phyloP scores from a whole-genome alignment of 805 yeast species.

The Cyberlindnera mrakii region DNA sequence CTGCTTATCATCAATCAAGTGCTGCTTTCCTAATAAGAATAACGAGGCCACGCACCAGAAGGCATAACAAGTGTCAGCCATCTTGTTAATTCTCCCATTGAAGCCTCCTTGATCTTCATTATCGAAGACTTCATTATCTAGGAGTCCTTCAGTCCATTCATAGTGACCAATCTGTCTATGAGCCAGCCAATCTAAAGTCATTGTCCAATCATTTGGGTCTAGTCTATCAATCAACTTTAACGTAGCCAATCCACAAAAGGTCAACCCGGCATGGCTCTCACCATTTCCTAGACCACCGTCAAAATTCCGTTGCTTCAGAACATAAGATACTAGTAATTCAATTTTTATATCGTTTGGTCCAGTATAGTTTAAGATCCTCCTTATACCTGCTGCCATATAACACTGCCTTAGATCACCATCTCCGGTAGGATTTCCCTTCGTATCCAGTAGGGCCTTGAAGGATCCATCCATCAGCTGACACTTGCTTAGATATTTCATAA shows the following conservation, averaged over 20 bases:
- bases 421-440: conserved; percentile 35
- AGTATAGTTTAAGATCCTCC: conserved; percentile 37
- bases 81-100: conserved; percentile 82
- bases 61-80: conserved; percentile 80
- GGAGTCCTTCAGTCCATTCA: conserved; percentile 19
- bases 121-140: conserved; percentile 33
- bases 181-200: conserved; percentile 52
- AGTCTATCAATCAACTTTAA: conserved; percentile 36
- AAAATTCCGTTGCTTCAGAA: conserved; percentile 31
- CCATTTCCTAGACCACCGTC: conserved; percentile 70
- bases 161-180: conserved; percentile 53
- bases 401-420: conserved; percentile 70
- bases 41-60: conserved; percentile 76
- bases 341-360: conserved; percentile 31
- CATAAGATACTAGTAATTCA: conserved; percentile 31
- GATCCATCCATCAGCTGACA: conserved; percentile 62
- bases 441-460: conserved; percentile 42
- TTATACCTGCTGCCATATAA: conserved; percentile 64
- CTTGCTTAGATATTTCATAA: conserved; percentile 47
- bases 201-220: conserved; percentile 23
- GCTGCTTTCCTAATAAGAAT: conserved; percentile 30
- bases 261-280: conserved; percentile 84
- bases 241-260: conserved; percentile 75
- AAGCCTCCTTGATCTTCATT: conserved; percentile 64
- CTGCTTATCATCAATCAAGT: conserved; percentile 30